A percentile compares a stretch with the other conserved stretches of the same genome.
Evolutionary conservation across 768 basidiomycete species (phyloP).

Genomic region (Lentinula guzmanii): DNA sequence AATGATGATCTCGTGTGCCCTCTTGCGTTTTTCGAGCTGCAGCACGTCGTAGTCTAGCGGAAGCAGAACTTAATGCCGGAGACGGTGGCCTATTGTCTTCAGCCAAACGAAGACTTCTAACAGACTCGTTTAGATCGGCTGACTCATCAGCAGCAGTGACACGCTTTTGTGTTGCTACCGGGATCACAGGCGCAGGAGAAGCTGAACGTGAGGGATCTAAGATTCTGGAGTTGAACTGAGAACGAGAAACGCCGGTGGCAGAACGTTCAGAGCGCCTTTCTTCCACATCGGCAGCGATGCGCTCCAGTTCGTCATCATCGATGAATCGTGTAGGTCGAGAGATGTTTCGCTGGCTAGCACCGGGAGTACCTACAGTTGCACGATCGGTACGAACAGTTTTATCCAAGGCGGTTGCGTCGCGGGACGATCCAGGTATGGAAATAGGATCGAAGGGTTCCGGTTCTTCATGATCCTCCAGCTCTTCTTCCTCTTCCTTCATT

Average conservation of each 20-base stretch:
- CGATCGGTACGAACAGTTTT: slow-evolving; percentile 47
- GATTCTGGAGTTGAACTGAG: not conserved
- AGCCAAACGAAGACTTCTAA: not conserved
- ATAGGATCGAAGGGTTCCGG: slow-evolving; percentile 30
- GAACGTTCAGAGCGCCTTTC: slow-evolving; percentile 37
- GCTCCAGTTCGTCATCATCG: slow-evolving; percentile 51
- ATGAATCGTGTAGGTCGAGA: slow-evolving; percentile 31
- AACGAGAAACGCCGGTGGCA: slow-evolving; percentile 2
- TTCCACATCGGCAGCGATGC: slow-evolving; percentile 61
- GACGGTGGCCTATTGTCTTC: not conserved
- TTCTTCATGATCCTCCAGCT: slow-evolving; percentile 16
- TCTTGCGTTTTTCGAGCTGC: not conserved
- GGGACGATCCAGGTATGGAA: slow-evolving; percentile 25
- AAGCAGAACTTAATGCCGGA: not conserved
- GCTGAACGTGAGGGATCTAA: not conserved
- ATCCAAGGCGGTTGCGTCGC: slow-evolving; percentile 23
- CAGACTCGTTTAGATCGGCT: not conserved
- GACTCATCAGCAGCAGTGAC: not conserved
- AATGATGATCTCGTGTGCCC: not conserved
- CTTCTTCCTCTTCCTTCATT: slow-evolving; percentile 19
- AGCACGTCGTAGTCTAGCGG: not conserved
- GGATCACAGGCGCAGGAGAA: not conserved
- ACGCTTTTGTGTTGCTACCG: not conserved
- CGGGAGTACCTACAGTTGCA: slow-evolving; percentile 38
- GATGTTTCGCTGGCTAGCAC: slow-evolving; percentile 13